Conservation (phyloP, 352 stramenopile genomes). For the Albugo candida region DNA sequence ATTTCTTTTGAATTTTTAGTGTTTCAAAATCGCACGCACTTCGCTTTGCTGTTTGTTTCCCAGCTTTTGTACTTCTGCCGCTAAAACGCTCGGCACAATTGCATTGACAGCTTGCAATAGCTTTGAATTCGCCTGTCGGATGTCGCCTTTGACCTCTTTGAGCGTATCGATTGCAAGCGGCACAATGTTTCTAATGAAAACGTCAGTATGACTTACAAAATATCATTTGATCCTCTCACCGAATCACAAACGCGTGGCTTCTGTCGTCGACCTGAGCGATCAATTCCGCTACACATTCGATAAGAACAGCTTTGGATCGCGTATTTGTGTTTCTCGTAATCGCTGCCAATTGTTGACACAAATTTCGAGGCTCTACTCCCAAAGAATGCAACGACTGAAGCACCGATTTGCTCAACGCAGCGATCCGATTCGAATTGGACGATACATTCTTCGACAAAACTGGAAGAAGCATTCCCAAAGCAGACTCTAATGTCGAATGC, state of each 20-base stretch:
- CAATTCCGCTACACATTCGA: slow-evolving; percentile 30
- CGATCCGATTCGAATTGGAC: slow-evolving; percentile 29
- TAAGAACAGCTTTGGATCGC: slow-evolving; percentile 27
- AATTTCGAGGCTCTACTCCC: slow-evolving; percentile 21
- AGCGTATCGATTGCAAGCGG: slow-evolving; percentile 46
- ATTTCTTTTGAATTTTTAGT: too few species aligned
- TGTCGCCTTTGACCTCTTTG: slow-evolving; percentile 53
- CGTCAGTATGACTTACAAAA: neutral
- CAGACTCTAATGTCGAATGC: slow-evolving; percentile 29
- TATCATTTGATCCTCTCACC: slow-evolving; percentile 6
- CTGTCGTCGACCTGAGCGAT: slow-evolving; percentile 21
- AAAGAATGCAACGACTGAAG: slow-evolving; percentile 20
- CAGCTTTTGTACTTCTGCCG: too few species aligned
- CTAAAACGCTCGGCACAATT: neutral
- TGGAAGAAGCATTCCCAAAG: slow-evolving; percentile 32
- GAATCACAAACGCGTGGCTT: slow-evolving; percentile 26
- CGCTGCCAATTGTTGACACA: slow-evolving; percentile 34
- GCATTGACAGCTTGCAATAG: slow-evolving; percentile 17
- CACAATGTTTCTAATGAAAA: slow-evolving; percentile 38
- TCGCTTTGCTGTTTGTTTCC: too few species aligned
- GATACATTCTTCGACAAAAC: slow-evolving; percentile 33
- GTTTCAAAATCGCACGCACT: too few species aligned
- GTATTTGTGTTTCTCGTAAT: slow-evolving; percentile 32
- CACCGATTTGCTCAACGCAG: slow-evolving; percentile 16
- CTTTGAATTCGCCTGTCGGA: slow-evolving; percentile 35